phyloP scores from a whole-genome alignment of 2,329 filamentous ascomycete genomes.

The Pseudogymnoascus sp. region DNA sequence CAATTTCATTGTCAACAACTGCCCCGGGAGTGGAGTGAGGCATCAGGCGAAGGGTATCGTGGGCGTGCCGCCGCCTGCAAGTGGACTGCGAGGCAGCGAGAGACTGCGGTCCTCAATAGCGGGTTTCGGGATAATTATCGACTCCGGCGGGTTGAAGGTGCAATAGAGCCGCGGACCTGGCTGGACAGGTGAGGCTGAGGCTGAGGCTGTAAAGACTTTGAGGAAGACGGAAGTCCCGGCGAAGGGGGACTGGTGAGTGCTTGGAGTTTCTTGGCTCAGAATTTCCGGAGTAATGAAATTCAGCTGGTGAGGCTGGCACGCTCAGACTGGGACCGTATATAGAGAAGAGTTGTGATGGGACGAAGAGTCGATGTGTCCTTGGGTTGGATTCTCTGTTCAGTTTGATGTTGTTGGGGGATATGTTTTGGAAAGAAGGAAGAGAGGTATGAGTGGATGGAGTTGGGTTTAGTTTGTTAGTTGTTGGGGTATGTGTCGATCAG shows the following conservation, averaged over 20 bases:
- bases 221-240: background rate
- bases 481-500: constrained; percentile 5
- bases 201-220: background rate
- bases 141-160: background rate
- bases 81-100: constrained; percentile 1
- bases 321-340: background rate
- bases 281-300: background rate
- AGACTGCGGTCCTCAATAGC: constrained; percentile 7
- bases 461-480: background rate
- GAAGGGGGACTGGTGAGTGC: background rate
- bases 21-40: background rate
- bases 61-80: constrained; percentile 6
- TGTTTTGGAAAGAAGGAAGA: background rate
- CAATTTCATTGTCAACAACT: constrained; percentile 4
- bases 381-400: background rate
- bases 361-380: background rate
- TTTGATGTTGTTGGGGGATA: background rate
- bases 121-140: constrained; percentile 1
- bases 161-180: background rate
- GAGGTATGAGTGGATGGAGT: background rate
- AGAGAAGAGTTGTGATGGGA: background rate
- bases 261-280: background rate
- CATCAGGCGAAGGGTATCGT: constrained; percentile 1
- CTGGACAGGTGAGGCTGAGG: background rate
- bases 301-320: background rate